A percentile compares a stretch with the other conserved stretches of the same genome.
phyloP scores from a whole-genome alignment of 78 protist species.

The Creolimax fragrantissima region DNA sequence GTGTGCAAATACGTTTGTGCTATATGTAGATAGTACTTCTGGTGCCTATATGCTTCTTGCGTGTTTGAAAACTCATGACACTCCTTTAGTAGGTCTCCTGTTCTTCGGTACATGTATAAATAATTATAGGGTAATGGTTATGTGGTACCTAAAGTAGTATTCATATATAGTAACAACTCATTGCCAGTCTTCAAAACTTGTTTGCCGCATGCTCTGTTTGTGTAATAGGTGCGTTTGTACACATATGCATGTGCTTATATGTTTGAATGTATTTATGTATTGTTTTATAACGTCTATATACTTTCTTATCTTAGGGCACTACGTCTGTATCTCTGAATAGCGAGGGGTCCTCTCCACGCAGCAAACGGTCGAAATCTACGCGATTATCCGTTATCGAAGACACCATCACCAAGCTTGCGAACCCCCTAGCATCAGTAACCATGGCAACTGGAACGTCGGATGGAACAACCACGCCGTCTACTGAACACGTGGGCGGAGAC shows the following conservation, averaged over 20 bases:
- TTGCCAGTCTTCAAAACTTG: too few species aligned
- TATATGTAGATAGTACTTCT: too few species aligned
- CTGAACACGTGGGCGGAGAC: not conserved
- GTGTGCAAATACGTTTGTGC: not conserved
- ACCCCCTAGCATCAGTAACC: not conserved
- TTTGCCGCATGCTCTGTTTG: not conserved
- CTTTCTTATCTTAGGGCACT: too few species aligned
- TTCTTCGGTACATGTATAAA: too few species aligned
- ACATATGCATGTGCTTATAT: not conserved
- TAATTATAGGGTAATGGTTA: too few species aligned
- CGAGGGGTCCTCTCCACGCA: not conserved
- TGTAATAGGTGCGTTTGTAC: not conserved
- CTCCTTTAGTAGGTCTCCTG: too few species aligned
- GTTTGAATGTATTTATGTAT: not conserved
- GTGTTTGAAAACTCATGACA: too few species aligned
- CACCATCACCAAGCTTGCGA: not conserved
- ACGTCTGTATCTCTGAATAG: not conserved
- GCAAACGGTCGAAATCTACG: not conserved
- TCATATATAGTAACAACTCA: too few species aligned
- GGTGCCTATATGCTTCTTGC: too few species aligned
- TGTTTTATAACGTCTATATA: not conserved
- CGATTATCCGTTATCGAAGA: not conserved
- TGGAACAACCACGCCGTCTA: not conserved
- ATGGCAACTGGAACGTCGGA: not conserved
- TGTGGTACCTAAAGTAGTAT: too few species aligned